Conservation (phyloP, 495 filamentous ascomycete genomes). For the Talaromyces thailandensis region DNA sequence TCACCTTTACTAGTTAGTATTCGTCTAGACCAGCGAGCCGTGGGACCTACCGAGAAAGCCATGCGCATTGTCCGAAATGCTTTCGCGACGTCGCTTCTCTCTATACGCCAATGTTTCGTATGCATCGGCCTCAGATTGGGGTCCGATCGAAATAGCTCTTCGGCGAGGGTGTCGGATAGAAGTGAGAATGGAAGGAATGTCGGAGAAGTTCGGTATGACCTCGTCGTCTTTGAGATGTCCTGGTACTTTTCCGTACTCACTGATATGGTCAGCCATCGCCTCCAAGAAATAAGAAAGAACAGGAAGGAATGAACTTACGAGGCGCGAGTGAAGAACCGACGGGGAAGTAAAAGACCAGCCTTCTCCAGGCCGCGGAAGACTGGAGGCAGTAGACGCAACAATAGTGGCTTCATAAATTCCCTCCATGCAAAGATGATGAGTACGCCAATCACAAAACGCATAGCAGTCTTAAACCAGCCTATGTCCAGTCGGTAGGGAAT, state of each 20-base stretch:
- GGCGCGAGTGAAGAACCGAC: constrained; percentile 82
- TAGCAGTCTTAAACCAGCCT: constrained; percentile 49
- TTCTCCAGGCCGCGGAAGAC: constrained; percentile 80
- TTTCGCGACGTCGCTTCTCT: constrained; percentile 72
- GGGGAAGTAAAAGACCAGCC: constrained; percentile 65
- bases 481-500: constrained; percentile 57
- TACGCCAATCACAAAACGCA: constrained; percentile 71
- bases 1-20: not conserved
- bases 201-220: constrained; percentile 73
- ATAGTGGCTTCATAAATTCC: constrained; percentile 71
- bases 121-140: constrained; percentile 90
- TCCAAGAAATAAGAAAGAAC: not conserved
- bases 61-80: constrained; percentile 29
- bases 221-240: constrained; percentile 70
- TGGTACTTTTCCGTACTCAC: constrained; percentile 81
- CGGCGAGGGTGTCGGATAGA: constrained; percentile 71
- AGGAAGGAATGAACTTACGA: constrained; percentile 42
- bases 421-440: constrained; percentile 81
- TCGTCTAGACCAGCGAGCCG: not conserved
- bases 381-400: constrained; percentile 71
- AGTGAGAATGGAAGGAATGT: constrained; percentile 68
- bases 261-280: constrained; percentile 15
- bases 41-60: not conserved
- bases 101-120: constrained; percentile 94
- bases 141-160: constrained; percentile 82